phyloP scores from a whole-genome alignment of 441 rosid genomes.

The Gossypium trilobum region DNA sequence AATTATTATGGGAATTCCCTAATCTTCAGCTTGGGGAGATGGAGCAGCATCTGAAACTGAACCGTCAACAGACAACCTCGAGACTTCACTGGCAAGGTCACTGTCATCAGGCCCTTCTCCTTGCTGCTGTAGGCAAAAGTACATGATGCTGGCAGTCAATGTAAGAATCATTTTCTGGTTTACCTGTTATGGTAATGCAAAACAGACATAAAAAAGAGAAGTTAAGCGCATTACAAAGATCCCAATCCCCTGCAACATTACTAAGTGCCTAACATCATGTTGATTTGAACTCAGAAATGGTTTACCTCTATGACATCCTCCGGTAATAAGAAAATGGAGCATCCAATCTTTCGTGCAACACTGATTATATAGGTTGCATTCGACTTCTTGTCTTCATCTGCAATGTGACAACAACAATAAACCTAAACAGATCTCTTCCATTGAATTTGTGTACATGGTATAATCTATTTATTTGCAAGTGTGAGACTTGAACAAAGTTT shows the following conservation, averaged over 20 bases:
- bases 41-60: slow-evolving; percentile 23
- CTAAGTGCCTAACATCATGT: background rate
- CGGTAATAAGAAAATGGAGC: slow-evolving; percentile 92
- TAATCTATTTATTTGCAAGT: background rate
- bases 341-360: slow-evolving; percentile 93
- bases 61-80: slow-evolving; percentile 34
- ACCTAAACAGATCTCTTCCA: background rate
- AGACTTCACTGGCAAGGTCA: slow-evolving; percentile 30
- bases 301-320: slow-evolving; percentile 92
- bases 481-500: background rate
- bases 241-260: background rate
- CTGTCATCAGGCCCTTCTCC: slow-evolving; percentile 32
- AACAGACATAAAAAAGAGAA: background rate
- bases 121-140: slow-evolving; percentile 71
- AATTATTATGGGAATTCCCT: background rate
- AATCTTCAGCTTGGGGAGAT: background rate
- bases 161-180: slow-evolving; percentile 90
- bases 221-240: background rate
- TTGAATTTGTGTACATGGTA: background rate
- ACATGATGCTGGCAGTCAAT: slow-evolving; percentile 86
- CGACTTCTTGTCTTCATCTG: slow-evolving; percentile 90
- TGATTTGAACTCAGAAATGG: background rate
- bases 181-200: slow-evolving; percentile 40
- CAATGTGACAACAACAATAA: slow-evolving; percentile 21
- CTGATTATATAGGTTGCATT: slow-evolving; percentile 92